Conservation (phyloP, 352 stramenopile species). For the Elongisporangium senticosum region DNA sequence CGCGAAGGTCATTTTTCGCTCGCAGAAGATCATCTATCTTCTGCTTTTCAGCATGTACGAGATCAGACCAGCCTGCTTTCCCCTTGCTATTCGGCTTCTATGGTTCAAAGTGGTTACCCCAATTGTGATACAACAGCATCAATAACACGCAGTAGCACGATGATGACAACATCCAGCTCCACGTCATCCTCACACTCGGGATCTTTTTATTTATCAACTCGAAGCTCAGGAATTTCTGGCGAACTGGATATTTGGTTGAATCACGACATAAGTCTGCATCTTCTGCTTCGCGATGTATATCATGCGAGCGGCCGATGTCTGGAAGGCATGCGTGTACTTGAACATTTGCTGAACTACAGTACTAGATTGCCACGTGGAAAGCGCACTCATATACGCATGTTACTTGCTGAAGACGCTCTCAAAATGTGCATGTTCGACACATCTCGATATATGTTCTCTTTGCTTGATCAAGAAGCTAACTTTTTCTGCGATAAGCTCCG, state of each 20-base stretch:
- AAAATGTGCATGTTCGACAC: constrained; percentile 74
- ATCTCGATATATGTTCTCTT: constrained; percentile 62
- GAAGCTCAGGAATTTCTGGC: constrained; percentile 47
- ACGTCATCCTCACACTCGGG: constrained; percentile 56
- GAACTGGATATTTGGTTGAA: constrained; percentile 78
- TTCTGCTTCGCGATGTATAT: constrained; percentile 76
- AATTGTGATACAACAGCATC: constrained; percentile 35
- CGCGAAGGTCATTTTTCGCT: constrained; percentile 69
- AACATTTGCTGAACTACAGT: constrained; percentile 76
- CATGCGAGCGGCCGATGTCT: constrained; percentile 70
- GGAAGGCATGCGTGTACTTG: constrained; percentile 71
- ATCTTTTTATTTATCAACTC: constrained; percentile 48
- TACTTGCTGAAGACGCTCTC: constrained; percentile 70
- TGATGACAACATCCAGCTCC: constrained; percentile 67
- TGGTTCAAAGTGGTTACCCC: constrained; percentile 43
- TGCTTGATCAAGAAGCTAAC: constrained; percentile 73
- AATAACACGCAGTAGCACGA: constrained; percentile 56
- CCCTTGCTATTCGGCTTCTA: constrained; percentile 50
- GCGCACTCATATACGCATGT: constrained; percentile 70
- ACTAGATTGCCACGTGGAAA: constrained; percentile 66
- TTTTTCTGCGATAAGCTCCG: constrained; percentile 67
- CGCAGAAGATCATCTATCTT: constrained; percentile 60
- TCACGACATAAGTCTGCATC: constrained; percentile 80
- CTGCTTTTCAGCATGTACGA: constrained; percentile 58
- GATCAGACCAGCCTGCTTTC: constrained; percentile 65